phyloP scores from a whole-genome alignment of 2,329 filamentous ascomycete genomes.

The Leptographium flavum region DNA sequence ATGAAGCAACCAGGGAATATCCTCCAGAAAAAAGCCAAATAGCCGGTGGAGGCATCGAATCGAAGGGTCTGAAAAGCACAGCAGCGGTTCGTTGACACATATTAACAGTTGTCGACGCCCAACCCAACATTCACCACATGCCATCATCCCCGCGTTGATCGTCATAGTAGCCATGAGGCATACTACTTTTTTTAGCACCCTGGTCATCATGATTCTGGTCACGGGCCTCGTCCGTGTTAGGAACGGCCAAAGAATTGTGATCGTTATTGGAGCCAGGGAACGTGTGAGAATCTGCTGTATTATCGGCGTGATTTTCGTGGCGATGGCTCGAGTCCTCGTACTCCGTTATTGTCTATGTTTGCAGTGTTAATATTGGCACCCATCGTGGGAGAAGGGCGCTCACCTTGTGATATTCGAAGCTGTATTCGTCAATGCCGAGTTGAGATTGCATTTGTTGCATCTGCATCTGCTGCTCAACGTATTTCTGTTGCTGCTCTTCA shows the following conservation, averaged over 20 bases:
- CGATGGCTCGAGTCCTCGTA: conserved; percentile 17
- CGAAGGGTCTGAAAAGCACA: too few species aligned
- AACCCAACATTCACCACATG: conserved; percentile 14
- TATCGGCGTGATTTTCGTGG: conserved; percentile 14
- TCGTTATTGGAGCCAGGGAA: conserved; percentile 18
- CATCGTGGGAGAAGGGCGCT: conserved; percentile 6
- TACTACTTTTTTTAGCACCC: not conserved
- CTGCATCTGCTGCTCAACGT: conserved; percentile 25
- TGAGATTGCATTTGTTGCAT: conserved; percentile 12
- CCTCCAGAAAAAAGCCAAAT: too few species aligned
- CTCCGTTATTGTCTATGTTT: conserved; percentile 15
- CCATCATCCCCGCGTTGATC: conserved; percentile 10
- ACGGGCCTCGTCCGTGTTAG: not conserved
- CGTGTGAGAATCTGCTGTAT: conserved; percentile 20
- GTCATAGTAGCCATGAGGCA: conserved; percentile 13
- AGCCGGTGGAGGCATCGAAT: not conserved
- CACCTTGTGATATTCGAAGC: conserved; percentile 23
- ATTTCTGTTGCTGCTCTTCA: conserved; percentile 28
- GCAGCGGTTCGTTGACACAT: too few species aligned
- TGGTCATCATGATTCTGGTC: not conserved
- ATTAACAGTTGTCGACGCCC: too few species aligned
- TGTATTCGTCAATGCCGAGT: conserved; percentile 15
- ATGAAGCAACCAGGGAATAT: too few species aligned
- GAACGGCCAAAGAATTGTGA: not conserved
- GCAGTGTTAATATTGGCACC: not conserved